A percentile compares a stretch with the other conserved stretches of the same genome.
Evolutionary conservation across 306 rosid species (phyloP).

Genomic region (Cucurbita argyrosperma): DNA sequence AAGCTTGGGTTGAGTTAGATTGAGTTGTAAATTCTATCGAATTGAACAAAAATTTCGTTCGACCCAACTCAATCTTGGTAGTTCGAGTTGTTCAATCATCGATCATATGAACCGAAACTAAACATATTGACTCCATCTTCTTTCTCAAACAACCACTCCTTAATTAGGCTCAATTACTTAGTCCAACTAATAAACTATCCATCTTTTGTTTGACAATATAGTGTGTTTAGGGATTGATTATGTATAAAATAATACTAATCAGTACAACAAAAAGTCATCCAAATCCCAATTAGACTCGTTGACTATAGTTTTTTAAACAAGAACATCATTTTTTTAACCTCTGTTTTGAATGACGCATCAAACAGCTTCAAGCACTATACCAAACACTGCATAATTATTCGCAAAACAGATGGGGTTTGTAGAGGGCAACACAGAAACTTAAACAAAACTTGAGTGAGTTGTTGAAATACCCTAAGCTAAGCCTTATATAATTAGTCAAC

Average conservation of each 20-base stretch:
- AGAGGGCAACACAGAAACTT: neutral
- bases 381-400: neutral
- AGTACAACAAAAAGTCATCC: neutral
- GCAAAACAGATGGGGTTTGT: conserved; percentile 4
- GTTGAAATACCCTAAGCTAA: neutral
- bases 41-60: too few relatives aligned
- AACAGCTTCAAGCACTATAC: neutral
- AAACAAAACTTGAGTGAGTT: neutral
- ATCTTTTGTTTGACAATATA: neutral
- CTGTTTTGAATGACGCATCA: neutral
- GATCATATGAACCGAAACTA: neutral
- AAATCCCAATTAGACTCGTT: neutral
- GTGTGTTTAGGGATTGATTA: neutral
- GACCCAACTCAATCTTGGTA: too few relatives aligned
- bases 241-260: neutral
- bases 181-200: neutral
- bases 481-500: neutral
- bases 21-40: too few relatives aligned
- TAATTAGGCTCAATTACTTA: neutral
- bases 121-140: neutral
- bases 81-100: too few relatives aligned
- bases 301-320: neutral
- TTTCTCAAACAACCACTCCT: neutral
- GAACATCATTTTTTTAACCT: neutral
- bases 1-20: too few relatives aligned